These are phyloP conservation scores for Chalciporus chontae DNA, from an alignment of 768 basidiomycete species.

Conservation along the genomic window DNA sequence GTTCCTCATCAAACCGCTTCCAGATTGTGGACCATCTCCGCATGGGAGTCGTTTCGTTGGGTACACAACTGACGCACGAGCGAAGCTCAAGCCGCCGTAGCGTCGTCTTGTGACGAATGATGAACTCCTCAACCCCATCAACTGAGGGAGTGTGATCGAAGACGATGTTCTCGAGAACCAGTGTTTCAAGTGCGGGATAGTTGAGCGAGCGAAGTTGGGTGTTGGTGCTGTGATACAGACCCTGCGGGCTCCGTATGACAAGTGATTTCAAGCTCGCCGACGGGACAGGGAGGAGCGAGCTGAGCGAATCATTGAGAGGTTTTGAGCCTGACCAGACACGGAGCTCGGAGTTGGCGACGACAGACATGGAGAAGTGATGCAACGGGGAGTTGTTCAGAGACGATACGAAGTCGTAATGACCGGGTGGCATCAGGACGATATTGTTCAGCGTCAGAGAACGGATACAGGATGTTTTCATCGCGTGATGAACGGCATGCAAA, in stretches of 20 bases:
- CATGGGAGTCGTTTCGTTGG: conserved; percentile 8
- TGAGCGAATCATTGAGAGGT: conserved; percentile 23
- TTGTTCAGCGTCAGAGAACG: conserved; percentile 26
- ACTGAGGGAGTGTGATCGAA: conserved; percentile 21
- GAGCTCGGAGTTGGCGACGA: conserved; percentile 31
- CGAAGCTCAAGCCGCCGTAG: conserved; percentile 23
- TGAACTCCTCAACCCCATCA: conserved; percentile 28
- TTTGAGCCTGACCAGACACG: conserved; percentile 31
- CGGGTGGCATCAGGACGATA: conserved; percentile 21
- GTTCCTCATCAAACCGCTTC: conserved; percentile 21
- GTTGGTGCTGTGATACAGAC: conserved; percentile 27
- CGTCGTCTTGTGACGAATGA: conserved; percentile 28
- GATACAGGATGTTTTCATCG: conserved; percentile 19
- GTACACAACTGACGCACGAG: conserved; percentile 26
- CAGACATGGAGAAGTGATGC: conserved; percentile 28
- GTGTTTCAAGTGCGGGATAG: conserved; percentile 26
- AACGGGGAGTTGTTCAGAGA: conserved; percentile 24
- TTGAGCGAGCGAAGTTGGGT: conserved; percentile 16
- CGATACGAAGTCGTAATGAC: conserved; percentile 27
- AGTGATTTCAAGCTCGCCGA: conserved; percentile 21
- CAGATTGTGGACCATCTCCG: conserved; percentile 29
- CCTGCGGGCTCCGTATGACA: conserved; percentile 25
- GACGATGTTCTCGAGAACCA: conserved; percentile 29
- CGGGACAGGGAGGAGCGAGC: conserved; percentile 22
- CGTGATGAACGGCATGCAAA: conserved; percentile 22